A percentile compares a stretch with the other conserved stretches of the same genome.
Evolutionary conservation across 371 early-diverging fungal species (phyloP).

Genomic region (Mortierella sp.): DNA sequence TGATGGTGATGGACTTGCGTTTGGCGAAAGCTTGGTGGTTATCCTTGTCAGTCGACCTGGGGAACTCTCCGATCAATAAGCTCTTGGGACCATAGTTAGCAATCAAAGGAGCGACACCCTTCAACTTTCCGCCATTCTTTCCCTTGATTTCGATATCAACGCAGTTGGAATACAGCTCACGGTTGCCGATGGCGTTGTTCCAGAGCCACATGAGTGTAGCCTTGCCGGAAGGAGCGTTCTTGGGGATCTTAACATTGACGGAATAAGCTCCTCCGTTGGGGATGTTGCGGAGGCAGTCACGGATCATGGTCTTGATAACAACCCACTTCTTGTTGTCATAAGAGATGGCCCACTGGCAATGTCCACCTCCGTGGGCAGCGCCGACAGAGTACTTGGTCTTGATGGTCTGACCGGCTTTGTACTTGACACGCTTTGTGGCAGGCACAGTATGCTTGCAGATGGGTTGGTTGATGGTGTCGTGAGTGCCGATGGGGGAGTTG

Average conservation of each 20-base stretch:
- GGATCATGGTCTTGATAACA: slow-evolving; percentile 56
- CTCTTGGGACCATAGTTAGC: slow-evolving; percentile 38
- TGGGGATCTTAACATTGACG: slow-evolving; percentile 66
- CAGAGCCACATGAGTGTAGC: slow-evolving; percentile 75
- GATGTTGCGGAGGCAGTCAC: slow-evolving; percentile 23
- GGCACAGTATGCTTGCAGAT: slow-evolving; percentile 44
- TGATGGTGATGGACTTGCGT: slow-evolving; percentile 21
- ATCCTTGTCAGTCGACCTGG: slow-evolving; percentile 12
- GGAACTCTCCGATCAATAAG: slow-evolving; percentile 29
- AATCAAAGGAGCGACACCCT: slow-evolving; percentile 30
- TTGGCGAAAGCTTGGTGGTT: slow-evolving; percentile 29
- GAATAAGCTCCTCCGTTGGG: slow-evolving; percentile 18
- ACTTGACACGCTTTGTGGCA: slow-evolving; percentile 21
- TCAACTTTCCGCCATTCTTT: slow-evolving; percentile 32
- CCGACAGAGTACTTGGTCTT: slow-evolving; percentile 39
- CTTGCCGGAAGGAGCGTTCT: slow-evolving; percentile 59
- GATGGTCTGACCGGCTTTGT: slow-evolving; percentile 50
- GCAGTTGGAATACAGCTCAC: slow-evolving; percentile 83
- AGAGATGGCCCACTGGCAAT: slow-evolving; percentile 77
- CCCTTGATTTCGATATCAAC: slow-evolving; percentile 72
- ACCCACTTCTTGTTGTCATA: slow-evolving; percentile 74
- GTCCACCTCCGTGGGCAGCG: slow-evolving; percentile 68
- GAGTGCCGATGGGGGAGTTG: slow-evolving; percentile 43
- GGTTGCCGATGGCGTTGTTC: slow-evolving; percentile 77
- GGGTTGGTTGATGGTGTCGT: slow-evolving; percentile 11